Evolutionary conservation across 495 filamentous ascomycete species (phyloP), one percentile per base, ranked within the genome.

Genomic region (Talaromyces ruber): DNA sequence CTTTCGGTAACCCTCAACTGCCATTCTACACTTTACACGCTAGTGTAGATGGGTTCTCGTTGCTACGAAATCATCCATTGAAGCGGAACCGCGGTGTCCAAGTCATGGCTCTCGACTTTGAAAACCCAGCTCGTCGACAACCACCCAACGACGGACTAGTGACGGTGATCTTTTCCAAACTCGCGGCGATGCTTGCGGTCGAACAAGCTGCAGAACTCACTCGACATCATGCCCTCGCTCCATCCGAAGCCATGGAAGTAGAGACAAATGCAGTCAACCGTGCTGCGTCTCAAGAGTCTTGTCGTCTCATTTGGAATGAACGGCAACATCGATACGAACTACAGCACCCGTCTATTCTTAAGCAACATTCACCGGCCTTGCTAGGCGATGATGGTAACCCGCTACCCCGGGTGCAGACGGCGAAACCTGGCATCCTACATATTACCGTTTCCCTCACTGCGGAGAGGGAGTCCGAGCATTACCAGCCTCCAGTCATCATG

Each of bases 221-320:
- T 64, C 67, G 72, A 60, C 45, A 78, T 60, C 71, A 79, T 60
- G 60, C 68, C 30, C 69, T 85, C n/a, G 66, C 72, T 1, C 70
- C 66, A 60, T 72, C 70, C 2, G 76, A 82, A 7, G 73, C 78
- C 9, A 68, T 76, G 1, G 74, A 78, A 43, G 71, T 82, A 3
- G 81, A 86, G 66, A 78, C 80, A 61, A 76, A 81, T 9, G 81
- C 84, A 4, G 81, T 90, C 25, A 79, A 82, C 12, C 79, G 81
- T 34, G 84, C 86, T 21, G 88, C 87, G 4, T 85, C 86, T 56
- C 82, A 86, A 54, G 89, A 93, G 68, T 88, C 86, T 43, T 89
- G 84, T 56, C 82, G 85, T 7, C 78, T 93, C 3, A 82, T 86
- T 7, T 92, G 87, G 86, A 84, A 90, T 68, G 73, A 79, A 16